Evolutionary conservation across 2,329 filamentous ascomycete species (phyloP).

Genomic region (Fusarium pseudonygamai): DNA sequence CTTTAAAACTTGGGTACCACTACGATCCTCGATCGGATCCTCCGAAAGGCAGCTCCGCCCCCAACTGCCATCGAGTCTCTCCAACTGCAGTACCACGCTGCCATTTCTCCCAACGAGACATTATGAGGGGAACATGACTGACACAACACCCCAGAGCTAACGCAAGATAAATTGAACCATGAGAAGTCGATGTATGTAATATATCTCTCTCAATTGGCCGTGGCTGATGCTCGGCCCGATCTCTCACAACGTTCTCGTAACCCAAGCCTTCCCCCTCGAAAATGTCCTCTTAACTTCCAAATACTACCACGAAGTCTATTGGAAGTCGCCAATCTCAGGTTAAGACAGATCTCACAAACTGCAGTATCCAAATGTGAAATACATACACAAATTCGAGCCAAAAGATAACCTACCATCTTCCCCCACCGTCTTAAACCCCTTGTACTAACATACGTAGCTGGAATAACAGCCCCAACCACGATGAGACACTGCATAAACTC

Average conservation of each 20-base stretch:
- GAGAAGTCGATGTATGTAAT: too few relatives aligned
- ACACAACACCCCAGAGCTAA: too few relatives aligned
- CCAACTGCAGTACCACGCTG: neutral
- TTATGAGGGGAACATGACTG: neutral
- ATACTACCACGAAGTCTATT: neutral
- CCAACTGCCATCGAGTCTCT: neutral
- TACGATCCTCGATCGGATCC: neutral
- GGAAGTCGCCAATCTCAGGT: neutral
- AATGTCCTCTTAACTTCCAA: neutral
- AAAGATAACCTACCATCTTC: neutral
- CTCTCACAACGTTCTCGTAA: neutral
- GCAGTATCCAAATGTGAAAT: too few relatives aligned
- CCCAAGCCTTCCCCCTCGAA: neutral
- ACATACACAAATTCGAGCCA: neutral
- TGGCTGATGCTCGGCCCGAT: conserved; percentile 4
- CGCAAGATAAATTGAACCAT: neutral
- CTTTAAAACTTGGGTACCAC: neutral
- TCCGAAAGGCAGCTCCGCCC: neutral
- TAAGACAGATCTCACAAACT: neutral
- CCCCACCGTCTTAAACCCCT: too few relatives aligned
- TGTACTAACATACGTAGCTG: too few relatives aligned
- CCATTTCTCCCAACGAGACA: neutral
- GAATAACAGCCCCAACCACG: fast-evolving
- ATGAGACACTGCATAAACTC: neutral
- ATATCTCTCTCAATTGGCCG: too few relatives aligned